Evolutionary conservation across 192 early-diverging fungal species (phyloP).

Genomic region (Diversispora eburnea): DNA sequence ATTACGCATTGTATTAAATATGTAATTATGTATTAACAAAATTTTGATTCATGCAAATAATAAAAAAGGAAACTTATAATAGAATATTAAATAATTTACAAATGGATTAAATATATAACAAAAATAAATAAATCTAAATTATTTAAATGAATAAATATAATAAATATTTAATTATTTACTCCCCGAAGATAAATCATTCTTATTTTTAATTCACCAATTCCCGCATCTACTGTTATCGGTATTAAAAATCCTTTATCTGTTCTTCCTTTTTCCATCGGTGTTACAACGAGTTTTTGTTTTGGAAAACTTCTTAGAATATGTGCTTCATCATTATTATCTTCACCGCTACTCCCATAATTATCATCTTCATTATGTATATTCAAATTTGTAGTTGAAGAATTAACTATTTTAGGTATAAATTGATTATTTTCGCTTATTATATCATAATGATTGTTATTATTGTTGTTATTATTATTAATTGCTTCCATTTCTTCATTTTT

Average conservation of each 20-base stretch:
- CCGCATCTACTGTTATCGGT: conserved; percentile 1
- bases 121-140: no score
- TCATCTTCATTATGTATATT: not conserved
- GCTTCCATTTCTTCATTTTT: conserved; percentile 5
- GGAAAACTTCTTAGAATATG: not conserved
- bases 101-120: no score
- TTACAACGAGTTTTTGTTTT: not conserved
- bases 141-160: no score
- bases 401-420: not conserved
- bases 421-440: not conserved
- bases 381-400: not conserved
- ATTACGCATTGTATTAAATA: no score
- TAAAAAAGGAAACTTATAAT: no score
- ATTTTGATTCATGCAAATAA: no score
- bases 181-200: conserved; percentile 14
- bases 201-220: conserved; percentile 11
- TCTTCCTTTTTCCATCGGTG: not conserved
- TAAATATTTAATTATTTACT: not conserved
- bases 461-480: not conserved
- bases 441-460: not conserved
- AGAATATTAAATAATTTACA: no score
- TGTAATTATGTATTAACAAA: no score
- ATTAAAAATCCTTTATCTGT: not conserved
- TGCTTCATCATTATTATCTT: not conserved
- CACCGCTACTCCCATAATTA: not conserved